These are phyloP conservation scores for Nothopassalora personata DNA, from an alignment of 2,329 filamentous ascomycete genomes.

Conservation along the genomic window DNA sequence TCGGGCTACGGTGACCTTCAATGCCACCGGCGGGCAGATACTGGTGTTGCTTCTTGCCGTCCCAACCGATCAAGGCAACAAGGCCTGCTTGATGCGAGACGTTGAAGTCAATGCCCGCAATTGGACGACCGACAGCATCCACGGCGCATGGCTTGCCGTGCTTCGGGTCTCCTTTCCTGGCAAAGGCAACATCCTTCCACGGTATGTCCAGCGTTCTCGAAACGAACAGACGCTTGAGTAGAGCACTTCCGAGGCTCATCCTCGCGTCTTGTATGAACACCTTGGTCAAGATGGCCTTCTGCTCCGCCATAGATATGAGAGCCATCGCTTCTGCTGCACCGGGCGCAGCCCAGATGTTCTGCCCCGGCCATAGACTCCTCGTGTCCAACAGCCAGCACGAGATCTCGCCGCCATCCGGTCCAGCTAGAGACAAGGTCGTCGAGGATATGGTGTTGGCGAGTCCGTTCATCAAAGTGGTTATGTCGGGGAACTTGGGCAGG, in stretches of 20 bases:
- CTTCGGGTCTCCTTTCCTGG: slow-evolving; percentile 48
- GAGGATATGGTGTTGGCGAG: slow-evolving; percentile 16
- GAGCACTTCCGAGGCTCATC: slow-evolving; percentile 65
- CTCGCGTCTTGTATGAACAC: slow-evolving; percentile 57
- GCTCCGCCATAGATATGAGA: slow-evolving; percentile 49
- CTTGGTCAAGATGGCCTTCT: slow-evolving; percentile 52
- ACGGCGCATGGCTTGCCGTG: slow-evolving; percentile 50
- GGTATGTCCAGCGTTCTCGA: slow-evolving; percentile 53
- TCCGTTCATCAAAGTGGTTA: slow-evolving; percentile 20
- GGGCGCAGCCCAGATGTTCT: slow-evolving; percentile 39
- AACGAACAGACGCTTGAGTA: slow-evolving; percentile 68
- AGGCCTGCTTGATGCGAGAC: slow-evolving; percentile 73
- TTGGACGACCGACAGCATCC: slow-evolving; percentile 35
- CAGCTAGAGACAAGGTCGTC: slow-evolving; percentile 8
- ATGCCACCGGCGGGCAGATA: slow-evolving; percentile 27
- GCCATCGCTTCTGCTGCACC: slow-evolving; percentile 39
- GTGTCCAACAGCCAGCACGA: slow-evolving; percentile 49
- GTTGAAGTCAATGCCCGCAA: slow-evolving; percentile 60
- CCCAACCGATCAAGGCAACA: slow-evolving; percentile 59
- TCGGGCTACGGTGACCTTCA: slow-evolving; percentile 25
- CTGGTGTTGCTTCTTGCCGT: slow-evolving; percentile 25
- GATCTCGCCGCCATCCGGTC: slow-evolving; percentile 25
- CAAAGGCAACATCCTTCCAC: slow-evolving; percentile 56
- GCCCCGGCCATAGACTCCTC: slow-evolving; percentile 43
- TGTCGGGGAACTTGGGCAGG: slow-evolving; percentile 17